Percentiles rank a stretch among this genome's conserved stretches.
Evolutionary conservation across 1,284 basidiomycete species (phyloP).

Genomic region (Veloporphyrellus conicus): DNA sequence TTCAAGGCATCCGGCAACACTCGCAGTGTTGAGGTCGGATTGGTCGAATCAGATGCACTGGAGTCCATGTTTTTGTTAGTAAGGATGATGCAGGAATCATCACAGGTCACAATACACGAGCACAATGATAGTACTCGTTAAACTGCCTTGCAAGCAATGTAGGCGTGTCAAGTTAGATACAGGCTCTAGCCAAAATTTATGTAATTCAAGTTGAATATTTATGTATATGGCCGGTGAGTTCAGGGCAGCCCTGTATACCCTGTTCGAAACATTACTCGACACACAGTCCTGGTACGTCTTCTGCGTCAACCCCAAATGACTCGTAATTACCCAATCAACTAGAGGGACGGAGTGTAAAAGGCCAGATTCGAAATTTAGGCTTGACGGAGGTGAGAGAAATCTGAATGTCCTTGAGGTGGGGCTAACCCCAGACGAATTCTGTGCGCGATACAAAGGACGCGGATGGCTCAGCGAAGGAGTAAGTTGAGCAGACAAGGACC

Average conservation of each 20-base stretch:
- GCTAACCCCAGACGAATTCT: constrained; percentile 87
- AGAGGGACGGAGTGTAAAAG: constrained; percentile 88
- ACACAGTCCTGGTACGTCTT: constrained; percentile 91
- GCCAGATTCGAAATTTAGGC: constrained; percentile 82
- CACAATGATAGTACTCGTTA: too few relatives aligned
- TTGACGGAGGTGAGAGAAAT: constrained; percentile 74
- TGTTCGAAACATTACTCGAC: constrained; percentile 87
- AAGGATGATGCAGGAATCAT: too few relatives aligned
- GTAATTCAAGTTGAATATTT: too few relatives aligned
- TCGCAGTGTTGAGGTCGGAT: too few relatives aligned
- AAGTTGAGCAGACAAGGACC: constrained; percentile 57
- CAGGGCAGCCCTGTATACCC: constrained; percentile 73
- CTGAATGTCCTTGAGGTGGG: constrained; percentile 75
- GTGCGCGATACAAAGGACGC: constrained; percentile 71
- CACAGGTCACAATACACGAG: too few relatives aligned
- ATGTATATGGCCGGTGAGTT: constrained; percentile 91
- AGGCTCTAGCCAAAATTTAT: too few relatives aligned
- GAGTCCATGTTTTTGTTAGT: too few relatives aligned
- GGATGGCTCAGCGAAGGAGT: constrained; percentile 52
- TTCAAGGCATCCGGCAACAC: too few relatives aligned
- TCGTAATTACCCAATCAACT: constrained; percentile 91
- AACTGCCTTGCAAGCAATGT: too few relatives aligned
- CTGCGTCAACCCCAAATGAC: constrained; percentile 92
- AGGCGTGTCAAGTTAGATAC: too few relatives aligned
- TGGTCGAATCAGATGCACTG: too few relatives aligned